Conservation (phyloP, 805 yeast species). For the Cyberlindnera maclurae region DNA sequence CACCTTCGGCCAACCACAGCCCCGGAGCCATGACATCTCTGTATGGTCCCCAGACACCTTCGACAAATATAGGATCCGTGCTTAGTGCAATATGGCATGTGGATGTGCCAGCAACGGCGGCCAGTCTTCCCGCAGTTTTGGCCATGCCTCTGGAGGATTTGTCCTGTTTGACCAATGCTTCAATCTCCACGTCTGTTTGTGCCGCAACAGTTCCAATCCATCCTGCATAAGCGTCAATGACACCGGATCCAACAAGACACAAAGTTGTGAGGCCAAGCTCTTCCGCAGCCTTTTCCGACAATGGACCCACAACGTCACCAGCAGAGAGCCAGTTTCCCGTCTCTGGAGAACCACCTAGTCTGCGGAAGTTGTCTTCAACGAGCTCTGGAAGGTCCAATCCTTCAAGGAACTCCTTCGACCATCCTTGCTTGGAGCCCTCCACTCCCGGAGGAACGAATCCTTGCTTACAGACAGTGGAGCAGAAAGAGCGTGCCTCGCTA, state of each 20-base stretch:
- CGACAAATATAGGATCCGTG: slow-evolving; percentile 76
- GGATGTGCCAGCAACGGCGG: slow-evolving; percentile 98
- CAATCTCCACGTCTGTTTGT: slow-evolving; percentile 49
- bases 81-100: slow-evolving; percentile 93
- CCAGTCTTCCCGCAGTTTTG: slow-evolving; percentile 74
- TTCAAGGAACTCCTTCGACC: slow-evolving; percentile 76
- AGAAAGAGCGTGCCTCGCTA: slow-evolving; percentile 76
- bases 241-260: slow-evolving; percentile 90
- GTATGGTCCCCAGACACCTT: slow-evolving; percentile 99
- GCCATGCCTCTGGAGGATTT: slow-evolving; percentile 40
- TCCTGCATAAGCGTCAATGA: slow-evolving; percentile 97
- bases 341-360: slow-evolving; percentile 79
- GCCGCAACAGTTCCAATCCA: slow-evolving; percentile 99
- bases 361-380: slow-evolving; percentile 64
- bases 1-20: slow-evolving; percentile 96
- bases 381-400: slow-evolving; percentile 70
- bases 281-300: slow-evolving; percentile 59
- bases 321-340: slow-evolving; percentile 76
- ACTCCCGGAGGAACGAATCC: slow-evolving; percentile 92
- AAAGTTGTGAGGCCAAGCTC: slow-evolving; percentile 76
- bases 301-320: slow-evolving; percentile 80
- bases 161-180: slow-evolving; percentile 46
- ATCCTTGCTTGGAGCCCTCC: slow-evolving; percentile 78
- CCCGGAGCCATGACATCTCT: slow-evolving; percentile 86
- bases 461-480: slow-evolving; percentile 92